Percentiles rank a stretch among this genome's conserved stretches.
phyloP scores from a whole-genome alignment of 2,329 filamentous ascomycete species.

The Ceratocystis papillata region DNA sequence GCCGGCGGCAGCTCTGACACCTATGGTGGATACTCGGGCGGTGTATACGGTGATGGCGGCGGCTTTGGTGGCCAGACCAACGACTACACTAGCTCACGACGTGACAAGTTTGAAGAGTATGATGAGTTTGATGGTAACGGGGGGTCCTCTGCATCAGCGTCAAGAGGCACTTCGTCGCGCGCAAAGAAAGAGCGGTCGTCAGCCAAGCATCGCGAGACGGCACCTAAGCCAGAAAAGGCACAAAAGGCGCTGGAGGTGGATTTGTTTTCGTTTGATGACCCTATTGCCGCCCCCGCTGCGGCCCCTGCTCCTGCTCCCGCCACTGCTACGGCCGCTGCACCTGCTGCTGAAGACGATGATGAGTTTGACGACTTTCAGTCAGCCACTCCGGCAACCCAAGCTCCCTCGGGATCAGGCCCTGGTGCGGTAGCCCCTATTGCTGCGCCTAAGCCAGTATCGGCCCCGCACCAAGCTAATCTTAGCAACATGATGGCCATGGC shows the following conservation, averaged over 20 bases:
- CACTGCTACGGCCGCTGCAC: conserved; percentile 4
- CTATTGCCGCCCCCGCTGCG: conserved; percentile 39
- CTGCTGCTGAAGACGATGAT: conserved; percentile 56
- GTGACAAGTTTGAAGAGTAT: conserved; percentile 87
- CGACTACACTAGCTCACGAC: conserved; percentile 52
- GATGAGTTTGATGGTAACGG: conserved; percentile 82
- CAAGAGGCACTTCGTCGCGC: conserved; percentile 33
- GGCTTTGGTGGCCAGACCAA: conserved; percentile 72
- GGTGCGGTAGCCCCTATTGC: conserved; percentile 42
- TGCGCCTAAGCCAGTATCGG: conserved; percentile 75
- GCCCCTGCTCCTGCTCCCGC: conserved; percentile 29
- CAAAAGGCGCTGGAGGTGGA: conserved; percentile 83
- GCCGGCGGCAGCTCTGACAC: conserved; percentile 47
- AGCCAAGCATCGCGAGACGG: conserved; percentile 44
- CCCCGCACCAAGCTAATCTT: conserved; percentile 66
- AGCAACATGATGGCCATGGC: conserved; percentile 69
- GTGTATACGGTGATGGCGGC: conserved; percentile 90
- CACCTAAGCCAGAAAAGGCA: conserved; percentile 43
- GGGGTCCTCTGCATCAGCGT: conserved; percentile 37
- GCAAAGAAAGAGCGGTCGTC: conserved; percentile 28
- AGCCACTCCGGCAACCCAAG: conserved; percentile 51
- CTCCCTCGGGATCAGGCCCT: conserved; percentile 33
- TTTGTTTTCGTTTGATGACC: conserved; percentile 84
- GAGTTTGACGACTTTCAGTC: conserved; percentile 98
- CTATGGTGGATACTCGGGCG: conserved; percentile 50